Percentiles rank a stretch among this genome's conserved stretches.
phyloP scores from a whole-genome alignment of 352 stramenopile species.

The Globisporangium polare region DNA sequence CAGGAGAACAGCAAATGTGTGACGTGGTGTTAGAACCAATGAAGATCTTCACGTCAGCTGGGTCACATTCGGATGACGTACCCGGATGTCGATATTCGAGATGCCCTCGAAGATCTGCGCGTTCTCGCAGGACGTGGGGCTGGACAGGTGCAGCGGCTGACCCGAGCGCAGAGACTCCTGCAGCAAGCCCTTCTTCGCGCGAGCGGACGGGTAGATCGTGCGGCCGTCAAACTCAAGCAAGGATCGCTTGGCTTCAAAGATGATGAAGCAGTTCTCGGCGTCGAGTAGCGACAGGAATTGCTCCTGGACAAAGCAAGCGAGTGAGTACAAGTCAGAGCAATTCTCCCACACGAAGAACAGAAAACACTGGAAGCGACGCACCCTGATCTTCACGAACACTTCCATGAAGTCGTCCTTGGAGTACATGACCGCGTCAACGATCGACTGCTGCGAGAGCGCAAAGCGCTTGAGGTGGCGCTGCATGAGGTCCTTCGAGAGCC shows the following conservation, averaged over 20 bases:
- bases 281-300: conserved; percentile 62
- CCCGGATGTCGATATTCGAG: conserved; percentile 38
- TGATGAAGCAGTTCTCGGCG: conserved; percentile 57
- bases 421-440: conserved; percentile 43
- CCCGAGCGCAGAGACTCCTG: conserved; percentile 23
- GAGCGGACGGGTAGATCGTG: conserved; percentile 36
- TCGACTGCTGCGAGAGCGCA: conserved; percentile 39
- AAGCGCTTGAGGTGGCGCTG: conserved; percentile 47
- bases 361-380: neutral
- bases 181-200: conserved; percentile 23
- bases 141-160: conserved; percentile 34
- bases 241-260: conserved; percentile 45
- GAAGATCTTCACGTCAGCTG: neutral
- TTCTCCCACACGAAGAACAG: too few relatives aligned
- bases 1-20: neutral
- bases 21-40: neutral
- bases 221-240: conserved; percentile 62
- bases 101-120: conserved; percentile 23
- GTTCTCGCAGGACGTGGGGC: conserved; percentile 18
- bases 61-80: conserved; percentile 6
- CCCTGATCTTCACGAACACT: conserved; percentile 47
- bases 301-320: conserved; percentile 15
- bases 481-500: conserved; percentile 50
- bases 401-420: conserved; percentile 46
- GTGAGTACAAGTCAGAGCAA: neutral